A percentile compares a stretch with the other conserved stretches of the same genome.
These are phyloP conservation scores for Jamesozyma hellenica DNA, from an alignment of 805 yeast species.

Conservation along the genomic window DNA sequence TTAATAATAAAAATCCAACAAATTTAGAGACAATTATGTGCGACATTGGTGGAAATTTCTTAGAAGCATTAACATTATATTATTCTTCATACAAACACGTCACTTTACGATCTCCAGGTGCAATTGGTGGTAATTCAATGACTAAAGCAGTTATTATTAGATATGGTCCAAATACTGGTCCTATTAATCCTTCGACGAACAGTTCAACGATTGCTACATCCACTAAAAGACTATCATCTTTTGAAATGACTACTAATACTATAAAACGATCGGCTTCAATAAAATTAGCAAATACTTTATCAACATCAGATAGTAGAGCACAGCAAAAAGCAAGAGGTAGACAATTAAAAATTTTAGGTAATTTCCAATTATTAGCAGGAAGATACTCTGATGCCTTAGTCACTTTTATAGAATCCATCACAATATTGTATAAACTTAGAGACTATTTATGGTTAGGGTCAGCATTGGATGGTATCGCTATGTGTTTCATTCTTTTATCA, in stretches of 20 bases:
- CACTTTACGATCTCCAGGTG: slow-evolving; percentile 74
- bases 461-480: slow-evolving; percentile 71
- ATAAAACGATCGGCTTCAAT: slow-evolving; percentile 27
- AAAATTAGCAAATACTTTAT: slow-evolving; percentile 27
- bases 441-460: slow-evolving; percentile 87
- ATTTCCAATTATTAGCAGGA: slow-evolving; percentile 73
- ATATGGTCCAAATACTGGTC: slow-evolving; percentile 5
- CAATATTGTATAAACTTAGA: slow-evolving; percentile 45
- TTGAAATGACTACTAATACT: slow-evolving; percentile 29
- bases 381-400: slow-evolving; percentile 58
- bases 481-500: slow-evolving; percentile 51
- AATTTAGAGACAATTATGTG: slow-evolving; percentile 57
- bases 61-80: slow-evolving; percentile 53
- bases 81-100: slow-evolving; percentile 70
- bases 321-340: slow-evolving; percentile 55
- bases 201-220: slow-evolving; percentile 6
- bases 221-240: slow-evolving; percentile 14
- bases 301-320: slow-evolving; percentile 28
- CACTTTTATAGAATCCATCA: slow-evolving; percentile 65
- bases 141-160: slow-evolving; percentile 28
- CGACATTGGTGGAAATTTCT: slow-evolving; percentile 56
- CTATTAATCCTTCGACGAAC: slow-evolving; percentile 1
- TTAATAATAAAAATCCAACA: slow-evolving; percentile 6
- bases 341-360: slow-evolving; percentile 64
- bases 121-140: slow-evolving; percentile 43